phyloP scores from a whole-genome alignment of 2,329 filamentous ascomycete genomes.

The Westerdykella ornata region DNA sequence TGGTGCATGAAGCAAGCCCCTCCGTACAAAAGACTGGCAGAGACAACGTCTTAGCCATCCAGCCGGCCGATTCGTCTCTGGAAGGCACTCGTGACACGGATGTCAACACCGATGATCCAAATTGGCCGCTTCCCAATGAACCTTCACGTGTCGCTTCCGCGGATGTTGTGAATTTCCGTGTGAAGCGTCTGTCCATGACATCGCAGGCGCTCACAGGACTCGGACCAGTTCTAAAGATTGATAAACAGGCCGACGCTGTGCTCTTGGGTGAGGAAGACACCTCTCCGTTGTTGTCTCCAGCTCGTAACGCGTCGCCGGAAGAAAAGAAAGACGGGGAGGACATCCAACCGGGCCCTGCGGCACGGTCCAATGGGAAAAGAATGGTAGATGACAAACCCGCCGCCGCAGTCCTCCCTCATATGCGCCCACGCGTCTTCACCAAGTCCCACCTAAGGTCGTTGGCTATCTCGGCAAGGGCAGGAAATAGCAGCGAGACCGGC shows the following conservation, averaged over 20 bases:
- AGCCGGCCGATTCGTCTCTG: not conserved
- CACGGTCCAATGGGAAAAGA: too few relatives aligned
- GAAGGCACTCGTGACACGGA: not conserved
- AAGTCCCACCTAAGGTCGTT: too few relatives aligned
- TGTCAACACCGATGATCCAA: not conserved
- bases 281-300: too few relatives aligned
- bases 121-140: not conserved
- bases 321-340: too few relatives aligned
- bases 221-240: conserved; percentile 19
- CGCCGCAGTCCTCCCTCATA: too few relatives aligned
- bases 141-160: not conserved
- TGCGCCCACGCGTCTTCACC: too few relatives aligned
- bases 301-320: too few relatives aligned
- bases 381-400: too few relatives aligned
- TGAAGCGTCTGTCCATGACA: conserved; percentile 18
- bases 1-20: conserved; percentile 4
- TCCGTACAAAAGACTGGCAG: conserved; percentile 3
- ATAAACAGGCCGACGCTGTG: conserved; percentile 20
- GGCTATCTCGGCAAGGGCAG: too few relatives aligned
- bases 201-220: conserved; percentile 5
- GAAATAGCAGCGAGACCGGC: too few relatives aligned
- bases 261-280: conserved; percentile 10
- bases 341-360: too few relatives aligned
- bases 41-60: not conserved
- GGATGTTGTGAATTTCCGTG: conserved; percentile 1